Evolutionary conservation across 331 rosid genomes (phyloP), one percentile per base, ranked within the genome.

Genomic region (Pyracantha coccinea): DNA sequence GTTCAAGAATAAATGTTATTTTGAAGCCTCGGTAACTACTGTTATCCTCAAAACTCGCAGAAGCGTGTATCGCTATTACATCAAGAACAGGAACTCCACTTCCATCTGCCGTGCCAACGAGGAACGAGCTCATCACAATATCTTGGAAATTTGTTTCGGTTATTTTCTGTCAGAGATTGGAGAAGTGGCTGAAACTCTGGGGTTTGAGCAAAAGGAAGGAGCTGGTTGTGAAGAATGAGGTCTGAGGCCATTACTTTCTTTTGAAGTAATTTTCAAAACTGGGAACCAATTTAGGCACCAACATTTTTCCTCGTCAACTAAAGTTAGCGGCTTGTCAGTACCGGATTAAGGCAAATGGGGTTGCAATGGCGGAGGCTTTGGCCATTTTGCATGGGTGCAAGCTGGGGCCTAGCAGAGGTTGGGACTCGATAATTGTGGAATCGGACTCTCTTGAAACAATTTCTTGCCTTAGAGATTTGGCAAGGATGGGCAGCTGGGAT

Each of bases 161-260:
- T 90, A 24, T 82, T 87, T 17, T 83, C 20, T 59, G 65, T 77
- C 47, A 89, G 95, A 61, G 87, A 13, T 55, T 85, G 66, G 53
- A 94, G 83, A 59, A 91, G 88, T 47, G 88, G 73, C 74, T 83
- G 50, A 10, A 92, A 86, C 25, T 70, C 78, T 74, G 83, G 76
- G 69, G 87, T 69, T 27, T 79, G 85, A 7, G 95, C 88, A 80
- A 94, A 94, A 72, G 95, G 96, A 63, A 80, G 80, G 21, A 91
- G 96, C 52, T 88, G 87, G 35, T 85, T 69, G 76, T 82, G 95
- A 75, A 91, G 92, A 76, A 94, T 83, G 75, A 83, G 89, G 83
- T 90, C 93, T n/a, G 9, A 68, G 35, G 79, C 83, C 25, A 94
- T 41, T 38, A 10, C 45, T 10, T 10, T 10, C 45, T 38, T 2